These are phyloP conservation scores for Agrocybe pediades DNA, from an alignment of 768 basidiomycete species.

Conservation along the genomic window DNA sequence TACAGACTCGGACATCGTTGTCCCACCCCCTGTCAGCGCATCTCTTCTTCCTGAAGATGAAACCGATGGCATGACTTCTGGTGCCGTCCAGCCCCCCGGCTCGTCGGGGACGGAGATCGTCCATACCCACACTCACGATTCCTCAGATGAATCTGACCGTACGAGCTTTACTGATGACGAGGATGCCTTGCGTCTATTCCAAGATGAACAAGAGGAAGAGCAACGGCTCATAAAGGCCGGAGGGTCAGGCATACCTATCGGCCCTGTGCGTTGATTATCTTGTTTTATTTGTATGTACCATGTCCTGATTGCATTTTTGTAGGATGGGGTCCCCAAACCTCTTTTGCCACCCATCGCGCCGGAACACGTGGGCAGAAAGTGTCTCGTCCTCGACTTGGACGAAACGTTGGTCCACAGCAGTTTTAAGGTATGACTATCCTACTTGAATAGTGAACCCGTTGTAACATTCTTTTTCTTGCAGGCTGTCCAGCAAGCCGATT, in stretches of 20 bases:
- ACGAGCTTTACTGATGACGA: constrained; percentile 71
- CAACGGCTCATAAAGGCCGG: constrained; percentile 87
- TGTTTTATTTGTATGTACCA: constrained; percentile 1
- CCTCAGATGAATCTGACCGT: constrained; percentile 60
- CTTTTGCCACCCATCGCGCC: constrained; percentile 82
- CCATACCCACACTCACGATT: constrained; percentile 40
- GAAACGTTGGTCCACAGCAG: constrained; percentile 97
- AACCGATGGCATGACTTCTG: constrained; percentile 87
- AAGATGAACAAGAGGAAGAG: constrained; percentile 85
- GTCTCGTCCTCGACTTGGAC: constrained; percentile 94
- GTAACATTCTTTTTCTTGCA: constrained; percentile 29
- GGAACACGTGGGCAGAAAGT: constrained; percentile 89
- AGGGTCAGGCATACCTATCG: constrained; percentile 93
- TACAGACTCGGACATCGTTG: constrained; percentile 32
- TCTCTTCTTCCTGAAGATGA: constrained; percentile 50
- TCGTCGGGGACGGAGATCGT: constrained; percentile 58
- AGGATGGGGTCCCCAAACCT: constrained; percentile 89
- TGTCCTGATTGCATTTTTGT: background rate
- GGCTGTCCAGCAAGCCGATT: constrained; percentile 94
- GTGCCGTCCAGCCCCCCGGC: constrained; percentile 90
- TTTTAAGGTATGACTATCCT: constrained; percentile 75
- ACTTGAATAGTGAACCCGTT: background rate
- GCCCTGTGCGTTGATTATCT: constrained; percentile 59
- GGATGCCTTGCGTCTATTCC: constrained; percentile 49
- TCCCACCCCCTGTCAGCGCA: constrained; percentile 39